Evolutionary conservation across 2,329 filamentous ascomycete genomes (phyloP), one percentile per base, ranked within the genome.

Genomic region (Fusarium haematococcum): DNA sequence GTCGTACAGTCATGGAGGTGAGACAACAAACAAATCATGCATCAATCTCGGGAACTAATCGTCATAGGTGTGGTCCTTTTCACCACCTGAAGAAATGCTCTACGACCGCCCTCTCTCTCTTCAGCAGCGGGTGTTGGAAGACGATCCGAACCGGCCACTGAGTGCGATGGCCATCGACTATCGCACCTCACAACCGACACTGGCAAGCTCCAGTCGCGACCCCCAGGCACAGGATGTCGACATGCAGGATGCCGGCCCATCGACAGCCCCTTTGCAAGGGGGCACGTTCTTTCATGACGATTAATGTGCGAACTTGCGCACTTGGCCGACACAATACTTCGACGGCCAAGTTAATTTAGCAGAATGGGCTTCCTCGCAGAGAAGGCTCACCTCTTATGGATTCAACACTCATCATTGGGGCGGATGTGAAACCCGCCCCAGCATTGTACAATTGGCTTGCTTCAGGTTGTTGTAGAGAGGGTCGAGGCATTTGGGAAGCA

Each of bases 1-100:
- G 92, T 65, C 91, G 95, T 72, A 98, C 97, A 0, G 93, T 98
- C 72, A 99, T 99, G 97, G 97, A 99, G 92, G 96, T 97, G 85
- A 86, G 92, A 57, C n/a, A 59, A n/a, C 14, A n/a, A 61, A 25
- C 11, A 6, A 25, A 45, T 20, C 23, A 32, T 57, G 9, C 18
- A 32, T 13, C 25, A 14, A 14, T n/a, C 32, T 32, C 25, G 41
- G 43, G 60, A 45, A 70, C 83, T 84, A 81, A 84, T 77, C 50
- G 23, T 6, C 8, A 54, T 70, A 97, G 95, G 95, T 98, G 5
- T 98, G 95, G 95, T 96, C 94, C 11, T 98, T 98, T 81, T 95
- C 96, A 5, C 95, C 96, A 16, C 94, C 95, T 0, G 92, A 94
- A 68, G 93, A 94, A 62, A 85, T 87, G 68, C 85, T 88, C 25